Evolutionary conservation across 345 rosid genomes (phyloP), one percentile per base, ranked within the genome.

Genomic region (Melaleuca quinquenervia): DNA sequence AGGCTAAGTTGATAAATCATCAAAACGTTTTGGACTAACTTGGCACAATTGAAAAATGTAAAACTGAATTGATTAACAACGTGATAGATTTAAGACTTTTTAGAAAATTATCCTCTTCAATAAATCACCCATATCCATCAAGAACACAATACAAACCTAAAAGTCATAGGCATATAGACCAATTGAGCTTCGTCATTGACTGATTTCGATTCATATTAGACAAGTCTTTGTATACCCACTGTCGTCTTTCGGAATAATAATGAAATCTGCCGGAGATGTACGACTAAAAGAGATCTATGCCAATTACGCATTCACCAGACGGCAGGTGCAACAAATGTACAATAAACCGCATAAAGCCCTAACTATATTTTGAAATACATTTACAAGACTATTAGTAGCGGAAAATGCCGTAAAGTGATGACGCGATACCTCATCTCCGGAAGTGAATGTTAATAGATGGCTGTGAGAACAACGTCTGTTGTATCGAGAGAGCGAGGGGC

Each of bases 381-480:
- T 36, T 70, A 70, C 80, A 70, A 36, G 80, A 36, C 80, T 36
- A 70, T 18, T 36, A 70, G 26, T 20, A 20, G 80, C 26, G 48
- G 5, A 70, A 70, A 36, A 36, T 70, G 48, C 7, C 7, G 7
- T 45, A 18, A 3, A 70, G 48, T 20, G 48, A 70, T 70, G 8
- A 18, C 3, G 44, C 13, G 27, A 49, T n/a, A 45, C 32, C 52
- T 95, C 92, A 96, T 90, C 94, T 89, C 41, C 99, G 93, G 87
- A 94, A 95, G 91, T 97, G 99, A 90, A 97, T 96, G 86, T 97
- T 97, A 86, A 92, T 91, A 48, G 96, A 91, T 52, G 98, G 94
- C 48, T 94, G 98, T 89, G 92, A 88, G 93, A 90, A 94, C 83
- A 90, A 78, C 12, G 97, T 90, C 85, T 94, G 99, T 85, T 96